Base-by-base conservation (phyloP, 2,329 filamentous ascomycete species). In the Sarocladium kiliense region DNA sequence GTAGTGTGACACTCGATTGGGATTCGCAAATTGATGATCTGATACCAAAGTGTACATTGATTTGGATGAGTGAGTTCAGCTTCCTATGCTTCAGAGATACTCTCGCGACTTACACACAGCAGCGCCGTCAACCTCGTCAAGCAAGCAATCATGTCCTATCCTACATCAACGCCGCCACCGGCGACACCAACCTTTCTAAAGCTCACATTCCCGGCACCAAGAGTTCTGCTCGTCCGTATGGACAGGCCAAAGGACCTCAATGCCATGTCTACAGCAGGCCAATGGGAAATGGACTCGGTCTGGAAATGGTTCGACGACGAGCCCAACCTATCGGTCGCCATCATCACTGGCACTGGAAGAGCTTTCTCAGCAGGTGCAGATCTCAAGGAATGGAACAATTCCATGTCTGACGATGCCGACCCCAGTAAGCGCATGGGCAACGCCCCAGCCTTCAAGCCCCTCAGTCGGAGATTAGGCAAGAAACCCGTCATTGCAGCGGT, bases 401-500 rank as follows among this genome's bases (percentile, higher is more conserved):
- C 36, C 53, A 58, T 55, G 54, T 54, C 47, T 10, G 49, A 39
- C 11, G 47, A 54, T 9, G 54, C 47, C 11, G 54, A 56, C 25
- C 56, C 49, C 14, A 34, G 54, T 55, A 56, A 62, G 59, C 41
- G 58, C 51, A 53, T 57, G 60, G 57, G 53, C 32, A 57, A 54
- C 55, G 60, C 53, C 7, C 60, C 76, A 80, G 78, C 0, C 61
- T 86, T 32, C 36, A 57, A 26, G 12, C 58, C 58, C 2, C 54
- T 59, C 54, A 80, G 77, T 50, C 70, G 78, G 53, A 71, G 82
- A 21, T 66, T 64, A 32, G 82, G 82, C 1, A 83, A 81, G 70
- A 82, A 82, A 64, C 79, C 79, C 1, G 72, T 82, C 36, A 77
- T 82, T 62, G 78, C 77, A 4, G 79, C 79, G 6, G 76, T 81